These are phyloP conservation scores for Anisodus acutangulus DNA, from an alignment of 257 asterid species.

Conservation along the genomic window DNA sequence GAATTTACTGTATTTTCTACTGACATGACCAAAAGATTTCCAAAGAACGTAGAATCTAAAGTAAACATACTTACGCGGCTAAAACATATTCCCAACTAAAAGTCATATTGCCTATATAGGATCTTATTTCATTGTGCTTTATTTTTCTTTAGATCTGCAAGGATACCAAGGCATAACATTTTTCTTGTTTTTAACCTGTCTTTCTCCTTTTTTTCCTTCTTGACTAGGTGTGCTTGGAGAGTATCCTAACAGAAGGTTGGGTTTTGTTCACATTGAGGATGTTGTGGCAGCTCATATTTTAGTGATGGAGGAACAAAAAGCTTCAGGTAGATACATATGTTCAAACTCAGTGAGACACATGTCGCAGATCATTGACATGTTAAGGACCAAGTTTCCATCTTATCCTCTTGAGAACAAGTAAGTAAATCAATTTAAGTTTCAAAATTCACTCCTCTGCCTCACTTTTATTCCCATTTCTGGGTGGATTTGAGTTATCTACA, in stretches of 20 bases:
- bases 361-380: constrained; percentile 72
- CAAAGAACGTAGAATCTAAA: too few species aligned
- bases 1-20: too few species aligned
- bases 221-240: constrained; percentile 64
- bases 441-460: not conserved
- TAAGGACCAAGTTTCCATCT: constrained; percentile 66
- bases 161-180: not conserved
- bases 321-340: constrained; percentile 83
- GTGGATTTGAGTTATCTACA: not conserved
- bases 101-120: not conserved
- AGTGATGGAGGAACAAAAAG: constrained; percentile 76
- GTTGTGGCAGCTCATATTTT: constrained; percentile 82
- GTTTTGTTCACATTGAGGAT: constrained; percentile 91
- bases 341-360: constrained; percentile 82
- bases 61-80: too few species aligned
- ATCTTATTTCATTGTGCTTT: constrained; percentile 9
- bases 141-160: not conserved
- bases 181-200: not conserved
- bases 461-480: not conserved
- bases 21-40: too few species aligned
- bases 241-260: constrained; percentile 67
- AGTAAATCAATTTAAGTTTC: constrained; percentile 27
- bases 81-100: too few species aligned
- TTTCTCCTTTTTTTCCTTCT: not conserved
- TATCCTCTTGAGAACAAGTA: constrained; percentile 76